Evolutionary conservation across 2,329 filamentous ascomycete genomes (phyloP), one percentile per base, ranked within the genome.

Genomic region (Ophiosphaerella korrae): DNA sequence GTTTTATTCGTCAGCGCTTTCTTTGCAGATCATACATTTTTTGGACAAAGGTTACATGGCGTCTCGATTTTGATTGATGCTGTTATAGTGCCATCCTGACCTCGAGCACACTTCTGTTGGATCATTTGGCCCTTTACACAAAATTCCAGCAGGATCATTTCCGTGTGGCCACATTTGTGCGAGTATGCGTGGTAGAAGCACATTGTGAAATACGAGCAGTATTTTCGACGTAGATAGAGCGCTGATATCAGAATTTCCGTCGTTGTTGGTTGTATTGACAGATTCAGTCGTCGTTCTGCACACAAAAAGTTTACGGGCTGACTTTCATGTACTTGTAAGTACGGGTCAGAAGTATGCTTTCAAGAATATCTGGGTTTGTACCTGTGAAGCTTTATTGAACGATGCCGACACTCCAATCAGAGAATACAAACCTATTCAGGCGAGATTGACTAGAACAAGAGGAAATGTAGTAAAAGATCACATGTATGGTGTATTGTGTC

Each of bases 111-210:
- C 41, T 62, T 70, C 43, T 63, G 62, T 51, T 72, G 68, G 9
- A 57, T 64, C 60, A 71, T 66, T 21, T 71, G 67, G 5, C 62
- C 68, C 14, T 61, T 63, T 2, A 59, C 32, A 23, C 69, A 73
- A 18, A 68, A 53, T 40, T 67, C 57, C 31, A 66, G 62, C 46
- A 73, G 63, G 9, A 71, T 50, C 59, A 70, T 77, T 48, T 70
- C 66, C 13, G 75, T 77, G 60, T 79, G 77, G 38, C 76, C 76
- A 62, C 77, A 79, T 12, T 66, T 62, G 66, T 79, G 73, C 3
- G 67, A 71, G 67, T 79, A 77, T 41, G 77, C 77, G 63, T 79
- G 77, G 65, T 77, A 79, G 63, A 72, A 76, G 67, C 77, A 78
- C 77, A 79, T 79, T n/a, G 29, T 60, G 47, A 4, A 21, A n/a